Base-by-base conservation (phyloP, 1,139 yeast genomes). In the Yamadazyma siamensis region DNA sequence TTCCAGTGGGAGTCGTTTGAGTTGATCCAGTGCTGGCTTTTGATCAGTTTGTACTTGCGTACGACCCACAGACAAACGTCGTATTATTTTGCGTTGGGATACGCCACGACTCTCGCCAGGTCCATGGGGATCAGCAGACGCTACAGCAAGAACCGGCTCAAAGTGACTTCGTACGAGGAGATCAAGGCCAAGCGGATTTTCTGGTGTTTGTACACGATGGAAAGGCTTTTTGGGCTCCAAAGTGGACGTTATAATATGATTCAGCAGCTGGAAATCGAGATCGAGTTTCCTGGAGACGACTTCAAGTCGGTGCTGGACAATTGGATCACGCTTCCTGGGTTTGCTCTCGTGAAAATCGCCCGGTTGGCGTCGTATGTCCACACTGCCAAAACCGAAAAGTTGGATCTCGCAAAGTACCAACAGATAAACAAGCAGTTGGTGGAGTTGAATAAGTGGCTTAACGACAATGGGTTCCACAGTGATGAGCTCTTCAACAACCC, bases 1-100 rank as follows among this genome's bases (percentile, higher is more conserved):
- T 77, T 78, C 49, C 83, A 79, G 49, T 79, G 85, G 84, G 83
- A 78, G 46, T 69, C 80, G 13, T 68, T 75, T 37, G 87, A 80
- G 47, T 61, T 80, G 40, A 68, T 78, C 22, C 87, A 80, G 47
- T 66, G 77, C 23, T 77, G 85, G 82, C 51, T 77, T 10, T 52
- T 80, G 17, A 64, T 75, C 18, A 53, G 78, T 0, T 44, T 77
- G 13, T 80, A 78, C 44, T 52, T 79, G 23, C 56, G 87, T 25
- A 55, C 73, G 3, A 56, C 75, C 21, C 79, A 77, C 43, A 60
- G 83, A 30, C 86, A 79, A 49, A 69, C 75, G 5, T 67, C 81
- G 1, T 57, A 73, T 20, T 71, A 67, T 58, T 61, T 60, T 41
- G 75, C 82, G 0, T 47, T 79, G 25, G 75, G 77, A 3, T 65